phyloP scores from a whole-genome alignment of 2,329 filamentous ascomycete species.

The Ophiostoma quercus region DNA sequence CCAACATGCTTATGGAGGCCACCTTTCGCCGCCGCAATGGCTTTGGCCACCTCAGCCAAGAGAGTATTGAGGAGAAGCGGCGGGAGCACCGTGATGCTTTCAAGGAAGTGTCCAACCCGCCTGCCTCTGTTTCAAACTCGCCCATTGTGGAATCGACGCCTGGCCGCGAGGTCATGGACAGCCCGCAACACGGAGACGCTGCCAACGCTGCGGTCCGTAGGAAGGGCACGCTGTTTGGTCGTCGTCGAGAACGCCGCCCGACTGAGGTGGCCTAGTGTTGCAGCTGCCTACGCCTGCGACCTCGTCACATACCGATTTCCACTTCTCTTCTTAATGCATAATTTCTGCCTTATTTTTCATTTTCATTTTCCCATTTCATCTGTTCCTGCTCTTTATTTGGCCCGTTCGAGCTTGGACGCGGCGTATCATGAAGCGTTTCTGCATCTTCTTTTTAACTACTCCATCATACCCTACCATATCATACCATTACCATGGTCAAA shows the following conservation, averaged over 20 bases:
- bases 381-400: not conserved
- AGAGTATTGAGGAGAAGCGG: constrained; percentile 70
- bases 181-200: not conserved
- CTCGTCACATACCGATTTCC: not conserved
- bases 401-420: not conserved
- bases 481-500: not conserved
- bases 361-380: not conserved
- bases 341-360: not conserved
- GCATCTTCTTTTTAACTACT: not conserved
- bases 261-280: constrained; percentile 33
- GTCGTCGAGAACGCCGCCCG: constrained; percentile 37
- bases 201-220: constrained; percentile 30
- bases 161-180: constrained; percentile 7
- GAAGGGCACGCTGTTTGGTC: constrained; percentile 45
- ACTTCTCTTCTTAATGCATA: not conserved
- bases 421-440: constrained; percentile 7
- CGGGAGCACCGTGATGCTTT: constrained; percentile 57
- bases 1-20: constrained; percentile 73
- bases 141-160: constrained; percentile 16
- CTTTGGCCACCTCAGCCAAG: constrained; percentile 76
- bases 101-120: constrained; percentile 43
- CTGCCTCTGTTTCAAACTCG: constrained; percentile 29
- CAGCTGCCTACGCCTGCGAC: constrained; percentile 13
- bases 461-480: not conserved
- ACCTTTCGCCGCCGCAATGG: constrained; percentile 77